These are phyloP conservation scores for Artemisia princeps DNA, from an alignment of 140 eudicot genomes.

Conservation along the genomic window DNA sequence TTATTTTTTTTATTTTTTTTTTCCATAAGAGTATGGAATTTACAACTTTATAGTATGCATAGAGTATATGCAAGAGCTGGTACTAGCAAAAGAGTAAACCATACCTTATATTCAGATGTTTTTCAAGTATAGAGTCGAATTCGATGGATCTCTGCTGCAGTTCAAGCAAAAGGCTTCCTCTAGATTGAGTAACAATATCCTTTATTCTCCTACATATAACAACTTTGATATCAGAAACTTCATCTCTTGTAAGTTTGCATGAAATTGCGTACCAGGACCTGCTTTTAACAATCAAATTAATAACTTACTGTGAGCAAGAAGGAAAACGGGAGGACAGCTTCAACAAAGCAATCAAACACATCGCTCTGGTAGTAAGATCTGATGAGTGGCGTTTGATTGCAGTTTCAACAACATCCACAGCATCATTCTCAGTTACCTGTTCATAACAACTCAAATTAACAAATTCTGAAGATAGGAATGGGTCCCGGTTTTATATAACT, in stretches of 20 bases:
- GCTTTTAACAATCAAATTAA: slow-evolving; percentile 2
- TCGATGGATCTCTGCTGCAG: slow-evolving; percentile 91
- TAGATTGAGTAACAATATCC: slow-evolving; percentile 54
- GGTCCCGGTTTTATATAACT: background rate
- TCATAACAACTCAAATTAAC: slow-evolving; percentile 20
- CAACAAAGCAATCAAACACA: slow-evolving; percentile 83
- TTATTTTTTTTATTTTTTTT: background rate
- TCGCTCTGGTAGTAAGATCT: slow-evolving; percentile 76
- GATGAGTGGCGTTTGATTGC: slow-evolving; percentile 58
- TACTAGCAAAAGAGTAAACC: slow-evolving; percentile 1
- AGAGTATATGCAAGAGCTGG: background rate
- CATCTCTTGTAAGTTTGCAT: background rate
- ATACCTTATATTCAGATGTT: slow-evolving; percentile 83
- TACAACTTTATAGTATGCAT: background rate
- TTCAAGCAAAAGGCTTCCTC: slow-evolving; percentile 89
- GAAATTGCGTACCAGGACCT: background rate
- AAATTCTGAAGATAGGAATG: background rate
- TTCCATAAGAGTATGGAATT: background rate
- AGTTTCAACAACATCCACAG: slow-evolving; percentile 70
- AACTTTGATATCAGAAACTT: background rate
- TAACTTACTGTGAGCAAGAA: slow-evolving; percentile 76
- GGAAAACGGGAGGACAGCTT: slow-evolving; percentile 93
- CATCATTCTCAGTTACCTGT: slow-evolving; percentile 90
- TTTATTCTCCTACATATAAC: slow-evolving; percentile 70
- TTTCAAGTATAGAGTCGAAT: slow-evolving; percentile 66